Conservation (phyloP, 805 yeast genomes). For the Wickerhamomyces mucosus region DNA sequence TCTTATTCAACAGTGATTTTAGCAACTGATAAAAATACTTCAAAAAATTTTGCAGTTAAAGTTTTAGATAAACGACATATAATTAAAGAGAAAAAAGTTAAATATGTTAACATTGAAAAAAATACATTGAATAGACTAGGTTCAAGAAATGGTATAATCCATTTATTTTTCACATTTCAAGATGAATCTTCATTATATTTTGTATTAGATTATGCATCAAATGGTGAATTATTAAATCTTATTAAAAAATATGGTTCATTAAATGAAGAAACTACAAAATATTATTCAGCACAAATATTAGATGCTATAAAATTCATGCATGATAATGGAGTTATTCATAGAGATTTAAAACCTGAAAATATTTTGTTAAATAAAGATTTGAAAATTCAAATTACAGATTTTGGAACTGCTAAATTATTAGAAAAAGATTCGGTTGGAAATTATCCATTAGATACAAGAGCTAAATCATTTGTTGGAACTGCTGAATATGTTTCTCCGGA, state of each 20-base stretch:
- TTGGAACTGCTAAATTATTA: constrained; percentile 72
- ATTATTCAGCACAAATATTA: constrained; percentile 64
- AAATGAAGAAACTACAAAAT: constrained; percentile 57
- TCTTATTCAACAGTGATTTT: constrained; percentile 88
- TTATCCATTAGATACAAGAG: constrained; percentile 59
- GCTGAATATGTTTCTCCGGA: constrained; percentile 84
- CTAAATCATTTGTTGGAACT: constrained; percentile 79
- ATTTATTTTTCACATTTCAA: constrained; percentile 69
- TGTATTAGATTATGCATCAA: constrained; percentile 69
- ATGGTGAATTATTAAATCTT: constrained; percentile 64
- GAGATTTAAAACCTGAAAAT: constrained; percentile 82
- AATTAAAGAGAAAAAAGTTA: constrained; percentile 73
- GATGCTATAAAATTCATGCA: constrained; percentile 71
- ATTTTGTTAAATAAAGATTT: constrained; percentile 52
- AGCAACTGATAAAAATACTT: constrained; percentile 72
- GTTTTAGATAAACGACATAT: constrained; percentile 69
- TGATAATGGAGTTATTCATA: constrained; percentile 63
- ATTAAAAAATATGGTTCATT: constrained; percentile 63
- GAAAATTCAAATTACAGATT: constrained; percentile 67
- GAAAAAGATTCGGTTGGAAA: constrained; percentile 41
- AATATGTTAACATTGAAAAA: constrained; percentile 77
- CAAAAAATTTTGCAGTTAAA: constrained; percentile 71
- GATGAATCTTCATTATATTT: constrained; percentile 66
- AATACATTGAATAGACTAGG: constrained; percentile 67
- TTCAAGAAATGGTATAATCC: constrained; percentile 51